phyloP scores from a whole-genome alignment of 768 basidiomycete species.

The Boletellus sp. region DNA sequence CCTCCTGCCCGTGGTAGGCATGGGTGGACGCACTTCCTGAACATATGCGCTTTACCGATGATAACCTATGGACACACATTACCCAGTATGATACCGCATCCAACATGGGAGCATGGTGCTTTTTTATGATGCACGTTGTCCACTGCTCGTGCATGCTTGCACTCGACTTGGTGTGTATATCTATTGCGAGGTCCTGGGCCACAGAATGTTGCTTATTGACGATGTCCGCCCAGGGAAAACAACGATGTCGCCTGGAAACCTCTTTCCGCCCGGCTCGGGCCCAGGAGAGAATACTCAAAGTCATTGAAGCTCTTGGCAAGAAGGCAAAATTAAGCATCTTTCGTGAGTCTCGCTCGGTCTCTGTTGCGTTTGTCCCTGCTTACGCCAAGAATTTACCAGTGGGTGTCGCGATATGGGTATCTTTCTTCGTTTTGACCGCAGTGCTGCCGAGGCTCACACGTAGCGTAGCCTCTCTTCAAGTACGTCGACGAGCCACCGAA shows the following conservation, averaged over 20 bases:
- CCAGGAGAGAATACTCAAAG: slow-evolving; percentile 37
- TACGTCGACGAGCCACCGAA: slow-evolving; percentile 55
- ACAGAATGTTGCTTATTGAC: not conserved
- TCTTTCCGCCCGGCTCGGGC: slow-evolving; percentile 31
- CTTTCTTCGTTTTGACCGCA: slow-evolving; percentile 29
- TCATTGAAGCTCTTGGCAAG: slow-evolving; percentile 38
- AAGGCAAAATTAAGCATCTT: slow-evolving; percentile 43
- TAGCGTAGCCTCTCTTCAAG: slow-evolving; percentile 60
- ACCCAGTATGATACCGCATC: slow-evolving; percentile 79
- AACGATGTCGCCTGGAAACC: slow-evolving; percentile 28
- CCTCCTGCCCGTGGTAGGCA: slow-evolving; percentile 36
- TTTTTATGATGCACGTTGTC: slow-evolving; percentile 68
- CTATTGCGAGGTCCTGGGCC: not conserved
- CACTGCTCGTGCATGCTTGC: slow-evolving; percentile 67
- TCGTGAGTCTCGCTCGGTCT: slow-evolving; percentile 37
- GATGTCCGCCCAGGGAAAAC: slow-evolving; percentile 24
- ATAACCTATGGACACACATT: slow-evolving; percentile 63
- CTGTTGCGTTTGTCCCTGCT: slow-evolving; percentile 24
- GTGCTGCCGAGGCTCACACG: slow-evolving; percentile 10
- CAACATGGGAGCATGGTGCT: slow-evolving; percentile 80
- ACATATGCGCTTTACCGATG: slow-evolving; percentile 65
- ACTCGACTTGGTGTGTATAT: slow-evolving; percentile 53
- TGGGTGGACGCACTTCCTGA: slow-evolving; percentile 70
- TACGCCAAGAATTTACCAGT: slow-evolving; percentile 42
- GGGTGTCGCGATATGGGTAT: slow-evolving; percentile 60